Conservation (phyloP, 345 rosid genomes). For the Kernera saxatilis region DNA sequence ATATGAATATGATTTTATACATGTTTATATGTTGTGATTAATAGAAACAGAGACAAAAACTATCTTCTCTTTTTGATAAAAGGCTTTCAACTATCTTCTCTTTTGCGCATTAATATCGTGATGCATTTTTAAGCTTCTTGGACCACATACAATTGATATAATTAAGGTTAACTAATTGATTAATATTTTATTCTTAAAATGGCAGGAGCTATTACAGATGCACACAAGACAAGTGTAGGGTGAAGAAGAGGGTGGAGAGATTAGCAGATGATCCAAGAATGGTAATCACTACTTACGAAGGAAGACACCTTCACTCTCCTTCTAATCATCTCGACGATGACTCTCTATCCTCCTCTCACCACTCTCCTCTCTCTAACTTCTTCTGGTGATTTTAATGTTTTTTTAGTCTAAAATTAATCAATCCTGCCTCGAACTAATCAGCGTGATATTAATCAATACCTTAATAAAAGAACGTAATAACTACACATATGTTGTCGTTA, state of each 20-base stretch:
- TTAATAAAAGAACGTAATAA: neutral
- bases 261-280: slow-evolving; percentile 97
- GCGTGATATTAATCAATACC: slow-evolving; percentile 2
- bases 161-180: neutral
- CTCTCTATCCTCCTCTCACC: slow-evolving; percentile 33
- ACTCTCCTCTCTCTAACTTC: slow-evolving; percentile 57
- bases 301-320: slow-evolving; percentile 87
- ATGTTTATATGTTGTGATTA: no score
- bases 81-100: neutral
- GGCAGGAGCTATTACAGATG: slow-evolving; percentile 96
- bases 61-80: no score
- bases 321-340: slow-evolving; percentile 64
- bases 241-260: slow-evolving; percentile 96
- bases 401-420: neutral
- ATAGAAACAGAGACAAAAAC: no score
- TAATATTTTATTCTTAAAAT: neutral
- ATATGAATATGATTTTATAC: neutral
- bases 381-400: slow-evolving; percentile 47
- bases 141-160: neutral
- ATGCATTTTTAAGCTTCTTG: neutral
- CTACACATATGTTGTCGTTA: neutral
- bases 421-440: neutral
- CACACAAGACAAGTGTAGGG: slow-evolving; percentile 86
- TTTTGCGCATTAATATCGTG: neutral
- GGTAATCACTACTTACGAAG: slow-evolving; percentile 98